These are phyloP conservation scores for Rhizodiscina lignyota DNA, from an alignment of 495 filamentous ascomycete genomes.

Conservation along the genomic window DNA sequence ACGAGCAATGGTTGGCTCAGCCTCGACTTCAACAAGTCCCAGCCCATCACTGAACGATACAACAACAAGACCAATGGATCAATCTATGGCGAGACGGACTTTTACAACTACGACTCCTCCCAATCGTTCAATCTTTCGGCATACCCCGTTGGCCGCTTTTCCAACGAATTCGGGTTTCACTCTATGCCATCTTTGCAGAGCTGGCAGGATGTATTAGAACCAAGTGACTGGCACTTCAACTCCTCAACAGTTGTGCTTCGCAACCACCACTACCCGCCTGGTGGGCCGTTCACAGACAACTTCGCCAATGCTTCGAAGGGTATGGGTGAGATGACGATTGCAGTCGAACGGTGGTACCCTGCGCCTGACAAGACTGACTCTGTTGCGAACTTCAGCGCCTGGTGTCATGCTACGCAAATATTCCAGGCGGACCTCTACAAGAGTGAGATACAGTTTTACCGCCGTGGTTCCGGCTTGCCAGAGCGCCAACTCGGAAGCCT, in stretches of 20 bases:
- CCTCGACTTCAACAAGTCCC: slow-evolving; percentile 37
- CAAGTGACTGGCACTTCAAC: slow-evolving; percentile 40
- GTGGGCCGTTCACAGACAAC: slow-evolving; percentile 31
- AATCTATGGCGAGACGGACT: slow-evolving; percentile 52
- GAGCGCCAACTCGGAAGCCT: slow-evolving; percentile 45
- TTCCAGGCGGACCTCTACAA: slow-evolving; percentile 55
- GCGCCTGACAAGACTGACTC: slow-evolving; percentile 38
- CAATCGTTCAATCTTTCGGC: slow-evolving; percentile 36
- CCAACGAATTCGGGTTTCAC: slow-evolving; percentile 51
- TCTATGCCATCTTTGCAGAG: slow-evolving; percentile 49
- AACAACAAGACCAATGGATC: slow-evolving; percentile 35
- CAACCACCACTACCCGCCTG: slow-evolving; percentile 48
- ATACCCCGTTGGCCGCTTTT: slow-evolving; percentile 48
- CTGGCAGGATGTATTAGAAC: slow-evolving; percentile 38
- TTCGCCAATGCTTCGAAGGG: slow-evolving; percentile 25
- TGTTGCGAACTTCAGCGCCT: slow-evolving; percentile 49
- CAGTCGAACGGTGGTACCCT: slow-evolving; percentile 43
- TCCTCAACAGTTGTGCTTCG: slow-evolving; percentile 40
- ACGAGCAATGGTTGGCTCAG: slow-evolving; percentile 46
- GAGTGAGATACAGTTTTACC: slow-evolving; percentile 47
- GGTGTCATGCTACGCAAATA: slow-evolving; percentile 49
- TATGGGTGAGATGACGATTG: slow-evolving; percentile 48
- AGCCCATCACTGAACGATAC: slow-evolving; percentile 46
- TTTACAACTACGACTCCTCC: slow-evolving; percentile 46
- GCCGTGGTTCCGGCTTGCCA: slow-evolving; percentile 40